Evolutionary conservation across 164 flowering plant species (phyloP).

Genomic region (Vitis rotundifolia): DNA sequence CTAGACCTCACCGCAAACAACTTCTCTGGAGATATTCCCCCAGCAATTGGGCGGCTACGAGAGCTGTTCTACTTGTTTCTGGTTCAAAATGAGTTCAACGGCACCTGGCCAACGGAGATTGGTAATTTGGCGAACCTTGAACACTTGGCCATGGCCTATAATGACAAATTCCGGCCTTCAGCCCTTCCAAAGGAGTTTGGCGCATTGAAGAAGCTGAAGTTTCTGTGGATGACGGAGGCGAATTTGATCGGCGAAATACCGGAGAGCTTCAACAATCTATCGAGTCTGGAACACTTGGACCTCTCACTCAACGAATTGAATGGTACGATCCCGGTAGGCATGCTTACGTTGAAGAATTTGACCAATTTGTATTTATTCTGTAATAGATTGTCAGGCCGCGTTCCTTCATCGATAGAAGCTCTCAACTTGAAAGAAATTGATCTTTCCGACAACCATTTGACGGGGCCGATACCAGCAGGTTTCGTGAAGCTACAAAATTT

Average conservation of each 20-base stretch:
- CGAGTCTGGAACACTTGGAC: slow-evolving; percentile 46
- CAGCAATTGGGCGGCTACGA: slow-evolving; percentile 39
- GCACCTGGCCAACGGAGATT: slow-evolving; percentile 56
- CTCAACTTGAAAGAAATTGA: slow-evolving; percentile 45
- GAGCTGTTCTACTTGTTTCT: slow-evolving; percentile 33
- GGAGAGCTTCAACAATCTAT: slow-evolving; percentile 25
- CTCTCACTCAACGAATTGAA: slow-evolving; percentile 38
- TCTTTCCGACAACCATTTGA: slow-evolving; percentile 51
- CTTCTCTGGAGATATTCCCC: slow-evolving; percentile 75
- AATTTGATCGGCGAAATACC: slow-evolving; percentile 68
- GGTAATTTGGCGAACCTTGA: slow-evolving; percentile 57
- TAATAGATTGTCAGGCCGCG: slow-evolving; percentile 57
- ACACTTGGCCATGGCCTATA: slow-evolving; percentile 34
- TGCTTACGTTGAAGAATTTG: slow-evolving; percentile 59
- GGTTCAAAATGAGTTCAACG: slow-evolving; percentile 47
- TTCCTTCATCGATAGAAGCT: slow-evolving; percentile 47
- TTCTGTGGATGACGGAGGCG: slow-evolving; percentile 34
- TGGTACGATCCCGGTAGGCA: slow-evolving; percentile 51
- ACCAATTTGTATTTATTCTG: slow-evolving; percentile 32
- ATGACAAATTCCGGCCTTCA: slow-evolving; percentile 31
- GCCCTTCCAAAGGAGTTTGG: slow-evolving; percentile 51
- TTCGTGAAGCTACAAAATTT: slow-evolving; percentile 50
- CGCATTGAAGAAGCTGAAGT: slow-evolving; percentile 44
- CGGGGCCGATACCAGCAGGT: slow-evolving; percentile 63
- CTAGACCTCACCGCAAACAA: slow-evolving; percentile 57